A percentile compares a stretch with the other conserved stretches of the same genome.
These are phyloP conservation scores for Saussurea involucrata DNA, from an alignment of 129 eudicot species.

Conservation along the genomic window DNA sequence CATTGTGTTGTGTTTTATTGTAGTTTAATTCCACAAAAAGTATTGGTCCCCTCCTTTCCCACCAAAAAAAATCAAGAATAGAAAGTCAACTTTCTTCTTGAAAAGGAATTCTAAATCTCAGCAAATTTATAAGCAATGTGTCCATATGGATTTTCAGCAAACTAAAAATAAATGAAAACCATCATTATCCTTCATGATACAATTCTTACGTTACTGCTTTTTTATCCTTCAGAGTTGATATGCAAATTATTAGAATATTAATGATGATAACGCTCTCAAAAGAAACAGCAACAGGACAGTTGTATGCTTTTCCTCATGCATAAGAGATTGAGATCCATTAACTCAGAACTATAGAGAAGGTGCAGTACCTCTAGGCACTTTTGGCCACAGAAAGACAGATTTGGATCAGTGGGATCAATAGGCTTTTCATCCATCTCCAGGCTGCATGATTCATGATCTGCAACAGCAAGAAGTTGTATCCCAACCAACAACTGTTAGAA, in stretches of 20 bases:
- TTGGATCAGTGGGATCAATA: constrained; percentile 28
- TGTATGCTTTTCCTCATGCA: not conserved
- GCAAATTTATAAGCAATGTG: not conserved
- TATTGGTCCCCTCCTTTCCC: not conserved
- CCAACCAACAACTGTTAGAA: constrained; percentile 6
- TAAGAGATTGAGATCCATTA: constrained; percentile 1
- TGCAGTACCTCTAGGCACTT: constrained; percentile 67
- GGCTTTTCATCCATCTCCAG: constrained; percentile 32
- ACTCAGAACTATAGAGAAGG: constrained; percentile 6
- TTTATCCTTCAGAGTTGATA: constrained; percentile 2
- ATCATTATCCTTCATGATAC: not conserved
- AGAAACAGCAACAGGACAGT: not conserved
- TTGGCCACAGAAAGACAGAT: constrained; percentile 49
- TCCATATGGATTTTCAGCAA: not conserved
- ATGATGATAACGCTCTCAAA: not conserved
- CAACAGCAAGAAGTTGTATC: constrained; percentile 15
- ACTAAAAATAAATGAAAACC: not conserved
- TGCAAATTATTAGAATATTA: not conserved
- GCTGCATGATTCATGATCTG: constrained; percentile 72
- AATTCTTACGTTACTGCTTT: not conserved
- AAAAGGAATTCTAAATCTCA: not conserved
- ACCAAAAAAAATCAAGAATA: not conserved
- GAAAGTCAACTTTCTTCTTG: not conserved
- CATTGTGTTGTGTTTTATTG: no score
- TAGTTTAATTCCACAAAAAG: no score